Percentiles rank a stretch among this genome's conserved stretches.
Evolutionary conservation across 2,329 filamentous ascomycete genomes (phyloP).

Genomic region (Paraconiothyrium brasiliense): DNA sequence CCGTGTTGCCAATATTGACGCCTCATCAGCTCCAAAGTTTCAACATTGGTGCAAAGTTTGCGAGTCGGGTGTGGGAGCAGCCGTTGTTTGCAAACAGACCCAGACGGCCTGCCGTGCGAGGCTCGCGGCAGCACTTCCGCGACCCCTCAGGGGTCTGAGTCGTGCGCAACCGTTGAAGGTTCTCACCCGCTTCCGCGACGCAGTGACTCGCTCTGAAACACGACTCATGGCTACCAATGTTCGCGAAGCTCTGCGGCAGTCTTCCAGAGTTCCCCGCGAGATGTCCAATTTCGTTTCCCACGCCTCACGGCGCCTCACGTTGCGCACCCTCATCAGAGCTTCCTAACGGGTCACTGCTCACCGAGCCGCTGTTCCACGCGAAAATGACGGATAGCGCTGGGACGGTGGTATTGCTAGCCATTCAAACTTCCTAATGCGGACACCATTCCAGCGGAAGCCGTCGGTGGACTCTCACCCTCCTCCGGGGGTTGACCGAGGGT

Average conservation of each 20-base stretch:
- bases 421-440: not conserved
- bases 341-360: not conserved
- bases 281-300: slow-evolving; percentile 11
- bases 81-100: slow-evolving; percentile 10
- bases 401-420: not conserved
- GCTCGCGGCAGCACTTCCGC: slow-evolving; percentile 3
- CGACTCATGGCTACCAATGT: slow-evolving; percentile 12
- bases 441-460: not conserved
- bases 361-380: slow-evolving; percentile 10
- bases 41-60: not conserved
- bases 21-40: not conserved
- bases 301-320: not conserved
- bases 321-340: not conserved
- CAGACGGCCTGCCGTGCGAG: slow-evolving; percentile 3
- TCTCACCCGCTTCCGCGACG: slow-evolving; percentile 16
- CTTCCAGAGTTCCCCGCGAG: slow-evolving; percentile 16
- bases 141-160: slow-evolving; percentile 2
- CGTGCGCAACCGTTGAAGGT: slow-evolving; percentile 13
- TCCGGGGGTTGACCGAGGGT: not conserved
- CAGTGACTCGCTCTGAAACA: not conserved
- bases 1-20: not conserved
- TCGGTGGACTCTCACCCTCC: not conserved
- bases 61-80: slow-evolving; percentile 1
- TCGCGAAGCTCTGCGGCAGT: slow-evolving; percentile 3
- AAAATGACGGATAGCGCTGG: not conserved